Percentiles rank a stretch among this genome's conserved stretches.
phyloP scores from a whole-genome alignment of 352 stramenopile species.

The Phytophthora europaea region DNA sequence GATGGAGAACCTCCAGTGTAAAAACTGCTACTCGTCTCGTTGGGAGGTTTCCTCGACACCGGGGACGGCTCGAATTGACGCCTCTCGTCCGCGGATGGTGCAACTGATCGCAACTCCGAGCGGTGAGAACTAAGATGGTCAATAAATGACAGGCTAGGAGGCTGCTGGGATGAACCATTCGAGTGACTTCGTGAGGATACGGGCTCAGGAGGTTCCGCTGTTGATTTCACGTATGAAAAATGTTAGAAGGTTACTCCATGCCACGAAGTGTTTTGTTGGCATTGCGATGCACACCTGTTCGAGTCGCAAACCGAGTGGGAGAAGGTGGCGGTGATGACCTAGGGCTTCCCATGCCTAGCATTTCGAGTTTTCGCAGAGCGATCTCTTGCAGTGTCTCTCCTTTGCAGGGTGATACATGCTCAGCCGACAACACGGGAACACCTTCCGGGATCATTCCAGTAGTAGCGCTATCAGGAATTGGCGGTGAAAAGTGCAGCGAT shows the following conservation, averaged over 20 bases:
- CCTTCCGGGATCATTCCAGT: slow-evolving; percentile 42
- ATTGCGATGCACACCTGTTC: slow-evolving; percentile 20
- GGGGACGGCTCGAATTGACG: slow-evolving; percentile 9
- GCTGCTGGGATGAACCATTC: slow-evolving; percentile 17
- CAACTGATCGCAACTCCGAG: background rate
- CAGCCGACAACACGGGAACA: slow-evolving; percentile 55
- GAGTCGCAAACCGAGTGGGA: slow-evolving; percentile 34
- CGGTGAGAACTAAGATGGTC: slow-evolving; percentile 4
- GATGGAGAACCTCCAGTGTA: slow-evolving; percentile 1
- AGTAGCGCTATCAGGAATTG: slow-evolving; percentile 42
- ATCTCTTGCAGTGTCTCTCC: slow-evolving; percentile 56
- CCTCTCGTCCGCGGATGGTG: slow-evolving; percentile 10
- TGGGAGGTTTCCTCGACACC: slow-evolving; percentile 18
- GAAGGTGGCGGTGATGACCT: slow-evolving; percentile 13
- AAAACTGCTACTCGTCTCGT: slow-evolving; percentile 1
- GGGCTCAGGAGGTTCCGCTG: slow-evolving; percentile 22
- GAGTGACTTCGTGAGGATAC: slow-evolving; percentile 12
- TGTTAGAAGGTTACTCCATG: background rate
- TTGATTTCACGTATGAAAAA: background rate
- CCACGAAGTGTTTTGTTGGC: background rate
- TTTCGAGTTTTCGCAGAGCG: slow-evolving; percentile 53
- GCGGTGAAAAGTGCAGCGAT: slow-evolving; percentile 68
- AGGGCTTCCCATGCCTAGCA: slow-evolving; percentile 37
- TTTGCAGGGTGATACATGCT: slow-evolving; percentile 50
- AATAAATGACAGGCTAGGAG: slow-evolving; percentile 14